Evolutionary conservation across 2,329 filamentous ascomycete genomes (phyloP).

Genomic region (Aspergillus awamori): DNA sequence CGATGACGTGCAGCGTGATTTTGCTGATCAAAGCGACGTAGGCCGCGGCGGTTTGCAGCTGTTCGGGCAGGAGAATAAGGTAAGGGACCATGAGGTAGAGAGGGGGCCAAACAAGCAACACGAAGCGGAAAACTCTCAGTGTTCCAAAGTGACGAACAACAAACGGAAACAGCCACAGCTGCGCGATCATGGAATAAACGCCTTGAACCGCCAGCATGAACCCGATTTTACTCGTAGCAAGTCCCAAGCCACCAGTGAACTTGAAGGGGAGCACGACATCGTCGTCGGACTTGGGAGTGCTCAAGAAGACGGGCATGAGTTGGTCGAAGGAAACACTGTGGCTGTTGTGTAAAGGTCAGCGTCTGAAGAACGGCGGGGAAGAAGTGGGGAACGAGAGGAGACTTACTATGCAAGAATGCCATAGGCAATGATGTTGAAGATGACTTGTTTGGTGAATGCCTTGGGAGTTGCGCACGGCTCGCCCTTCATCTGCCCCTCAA

Average conservation of each 20-base stretch:
- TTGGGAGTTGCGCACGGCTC: slow-evolving; percentile 52
- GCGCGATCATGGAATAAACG: slow-evolving; percentile 83
- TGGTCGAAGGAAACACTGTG: slow-evolving; percentile 98
- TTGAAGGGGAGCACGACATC: slow-evolving; percentile 74
- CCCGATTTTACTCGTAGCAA: slow-evolving; percentile 82
- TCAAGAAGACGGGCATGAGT: slow-evolving; percentile 88
- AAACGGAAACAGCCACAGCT: slow-evolving; percentile 80
- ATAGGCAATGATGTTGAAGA: slow-evolving; percentile 85
- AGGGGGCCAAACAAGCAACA: slow-evolving; percentile 80
- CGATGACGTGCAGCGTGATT: slow-evolving; percentile 86
- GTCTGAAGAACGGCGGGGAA: slow-evolving; percentile 22
- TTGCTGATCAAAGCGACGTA: slow-evolving; percentile 84
- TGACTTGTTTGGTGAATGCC: slow-evolving; percentile 81
- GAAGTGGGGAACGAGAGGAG: slow-evolving; percentile 6
- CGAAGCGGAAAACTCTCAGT: slow-evolving; percentile 77
- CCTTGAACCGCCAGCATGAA: slow-evolving; percentile 88
- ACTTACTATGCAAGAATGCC: slow-evolving; percentile 94
- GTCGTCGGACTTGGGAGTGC: slow-evolving; percentile 60
- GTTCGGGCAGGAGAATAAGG: slow-evolving; percentile 76
- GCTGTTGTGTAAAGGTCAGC: slow-evolving; percentile 52
- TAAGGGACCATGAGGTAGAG: slow-evolving; percentile 90
- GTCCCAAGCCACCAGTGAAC: slow-evolving; percentile 83
- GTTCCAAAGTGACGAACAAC: slow-evolving; percentile 75
- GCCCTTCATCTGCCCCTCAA: slow-evolving; percentile 46
- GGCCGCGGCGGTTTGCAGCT: slow-evolving; percentile 71